These are phyloP conservation scores for Xerocomus brunneocitrinus DNA, from an alignment of 768 basidiomycete species.

Conservation along the genomic window DNA sequence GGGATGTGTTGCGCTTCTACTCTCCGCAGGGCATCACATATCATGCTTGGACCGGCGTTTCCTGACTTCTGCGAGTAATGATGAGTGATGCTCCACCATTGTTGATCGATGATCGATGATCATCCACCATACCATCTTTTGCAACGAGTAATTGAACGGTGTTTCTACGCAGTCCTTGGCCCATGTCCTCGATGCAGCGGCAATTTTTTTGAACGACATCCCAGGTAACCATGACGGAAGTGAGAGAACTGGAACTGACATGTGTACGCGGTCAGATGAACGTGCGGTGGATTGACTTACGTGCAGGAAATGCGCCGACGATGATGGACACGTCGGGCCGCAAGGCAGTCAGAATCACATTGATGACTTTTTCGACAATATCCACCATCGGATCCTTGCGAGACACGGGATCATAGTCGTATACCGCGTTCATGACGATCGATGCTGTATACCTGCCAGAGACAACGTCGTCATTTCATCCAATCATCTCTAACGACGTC, in stretches of 20 bases:
- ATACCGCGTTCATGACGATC: conserved; percentile 9
- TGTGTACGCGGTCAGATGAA: background rate
- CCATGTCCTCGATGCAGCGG: background rate
- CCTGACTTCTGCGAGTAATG: conserved; percentile 2
- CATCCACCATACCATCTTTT: conserved; percentile 1
- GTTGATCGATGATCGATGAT: background rate
- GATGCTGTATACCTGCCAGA: conserved; percentile 12
- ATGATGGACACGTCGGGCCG: conserved; percentile 7
- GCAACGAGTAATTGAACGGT: conserved; percentile 7
- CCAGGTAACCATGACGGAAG: conserved; percentile 13
- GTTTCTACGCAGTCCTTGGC: conserved; percentile 8
- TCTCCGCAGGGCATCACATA: conserved; percentile 3
- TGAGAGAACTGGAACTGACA: background rate
- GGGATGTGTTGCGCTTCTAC: conserved; percentile 1
- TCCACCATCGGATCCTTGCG: conserved; percentile 7
- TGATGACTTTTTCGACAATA: conserved; percentile 6
- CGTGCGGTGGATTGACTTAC: conserved; percentile 1
- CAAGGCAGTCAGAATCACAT: conserved; percentile 3
- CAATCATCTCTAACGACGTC: background rate
- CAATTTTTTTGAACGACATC: conserved; percentile 8
- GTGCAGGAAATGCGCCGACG: conserved; percentile 11
- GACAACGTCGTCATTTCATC: background rate
- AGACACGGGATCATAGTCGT: conserved; percentile 14
- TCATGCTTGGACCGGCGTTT: conserved; percentile 1
- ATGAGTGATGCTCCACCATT: background rate